Base-by-base conservation (phyloP, 208 protist genomes). In the Trichomonas vaginalis region DNA sequence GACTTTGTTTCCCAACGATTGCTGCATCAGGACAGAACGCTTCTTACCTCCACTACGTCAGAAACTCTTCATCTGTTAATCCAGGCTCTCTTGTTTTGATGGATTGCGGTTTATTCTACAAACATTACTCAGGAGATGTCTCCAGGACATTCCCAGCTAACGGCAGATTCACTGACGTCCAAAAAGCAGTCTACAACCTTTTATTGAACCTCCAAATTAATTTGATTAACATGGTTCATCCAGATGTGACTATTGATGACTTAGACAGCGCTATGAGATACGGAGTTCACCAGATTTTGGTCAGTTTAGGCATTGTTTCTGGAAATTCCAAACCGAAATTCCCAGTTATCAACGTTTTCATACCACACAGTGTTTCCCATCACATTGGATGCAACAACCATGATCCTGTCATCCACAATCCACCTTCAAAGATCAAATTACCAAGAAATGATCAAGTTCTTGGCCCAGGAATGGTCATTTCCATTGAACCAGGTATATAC, bases 101-200 rank as follows among this genome's bases (percentile, higher is more conserved):
- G 21, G 97, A 98, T 95, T 97, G 96, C 62, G 97, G 97, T 1
- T 51, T 62, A 37, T 96, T 97, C 49, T 86, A 96, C 32, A 9
- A 96, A 14, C 95, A 95, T 62, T 98, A 98, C 79, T 96, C 92
- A 21, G 95, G 96, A n/a, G 97, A 98, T 83, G 96, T 97, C 51
- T 97, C 97, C 9, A 95, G 97, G 61, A 96, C 95, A 8, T 97
- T 96, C 87, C 97, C 97, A 9, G 96, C 95, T 0, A 95, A 37
- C 49, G 96, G 96, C 23, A 95, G 47, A 39, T 97, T 97, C 87
- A 97, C 95, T 45, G 9, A 95, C n/a, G 37, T 96, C 0, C 97
- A 98, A 95, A 95, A 95, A 40, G 40, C 48, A 32, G 80, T 98
- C 0, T 97, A 97, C 51, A 87, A 97, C 10, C 47, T 96, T n/a